Evolutionary conservation across 208 protist species (phyloP).

Genomic region (Leptomonas pyrrhocoris): DNA sequence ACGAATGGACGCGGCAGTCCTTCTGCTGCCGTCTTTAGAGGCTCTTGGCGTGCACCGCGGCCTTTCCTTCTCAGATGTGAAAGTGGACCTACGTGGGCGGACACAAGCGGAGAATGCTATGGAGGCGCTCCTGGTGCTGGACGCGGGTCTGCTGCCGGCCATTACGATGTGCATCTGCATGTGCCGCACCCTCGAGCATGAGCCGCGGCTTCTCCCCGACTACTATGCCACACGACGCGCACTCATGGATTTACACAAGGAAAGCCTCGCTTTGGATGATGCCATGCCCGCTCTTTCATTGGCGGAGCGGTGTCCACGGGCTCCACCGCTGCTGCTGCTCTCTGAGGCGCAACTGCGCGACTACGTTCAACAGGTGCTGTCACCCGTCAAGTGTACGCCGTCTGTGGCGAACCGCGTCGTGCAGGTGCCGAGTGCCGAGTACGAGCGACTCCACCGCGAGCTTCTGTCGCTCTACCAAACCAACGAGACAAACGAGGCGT

Average conservation of each 20-base stretch:
- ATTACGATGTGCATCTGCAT: constrained; percentile 1
- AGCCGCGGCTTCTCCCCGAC: constrained; percentile 2
- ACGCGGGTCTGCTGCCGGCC: constrained; percentile 12
- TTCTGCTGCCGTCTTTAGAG: constrained; percentile 1
- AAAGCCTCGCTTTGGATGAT: not conserved
- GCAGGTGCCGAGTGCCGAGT: constrained; percentile 23
- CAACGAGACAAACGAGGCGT: constrained; percentile 30
- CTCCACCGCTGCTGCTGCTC: constrained; percentile 12
- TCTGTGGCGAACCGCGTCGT: constrained; percentile 5
- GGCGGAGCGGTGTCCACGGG: not conserved
- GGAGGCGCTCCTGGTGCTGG: constrained; percentile 17
- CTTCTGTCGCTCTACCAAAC: constrained; percentile 38
- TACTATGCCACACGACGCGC: constrained; percentile 18
- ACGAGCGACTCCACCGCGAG: constrained; percentile 32
- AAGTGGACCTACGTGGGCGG: not conserved
- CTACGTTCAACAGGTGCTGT: not conserved
- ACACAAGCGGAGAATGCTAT: constrained; percentile 1
- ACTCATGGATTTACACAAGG: constrained; percentile 1
- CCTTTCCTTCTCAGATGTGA: not conserved
- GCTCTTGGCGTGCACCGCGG: not conserved
- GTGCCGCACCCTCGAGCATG: constrained; percentile 16
- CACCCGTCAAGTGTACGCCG: not conserved
- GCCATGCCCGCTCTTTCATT: not conserved
- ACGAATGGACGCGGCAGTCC: not conserved
- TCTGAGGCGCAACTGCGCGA: constrained; percentile 16